These are phyloP conservation scores for Priceomyces melissophilus DNA, from an alignment of 805 yeast species.

Conservation along the genomic window DNA sequence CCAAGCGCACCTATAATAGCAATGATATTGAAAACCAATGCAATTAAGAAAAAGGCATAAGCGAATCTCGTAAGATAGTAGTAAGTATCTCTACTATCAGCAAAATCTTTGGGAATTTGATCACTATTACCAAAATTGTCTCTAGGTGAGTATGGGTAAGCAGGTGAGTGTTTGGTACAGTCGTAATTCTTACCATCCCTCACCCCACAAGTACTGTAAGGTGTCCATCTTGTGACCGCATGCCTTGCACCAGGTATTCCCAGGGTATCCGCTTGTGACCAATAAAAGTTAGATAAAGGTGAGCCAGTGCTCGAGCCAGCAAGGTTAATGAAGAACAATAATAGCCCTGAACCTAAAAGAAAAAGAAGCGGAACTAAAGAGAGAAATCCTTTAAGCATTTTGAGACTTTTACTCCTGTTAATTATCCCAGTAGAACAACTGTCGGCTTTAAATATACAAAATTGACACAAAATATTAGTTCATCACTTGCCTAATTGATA, in stretches of 20 bases:
- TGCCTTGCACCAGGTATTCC: slow-evolving; percentile 11
- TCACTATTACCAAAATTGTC: slow-evolving; percentile 19
- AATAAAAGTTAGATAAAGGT: slow-evolving; percentile 21
- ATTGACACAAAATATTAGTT: too few relatives aligned
- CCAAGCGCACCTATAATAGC: slow-evolving; percentile 33
- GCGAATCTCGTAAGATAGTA: slow-evolving; percentile 59
- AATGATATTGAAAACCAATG: slow-evolving; percentile 56
- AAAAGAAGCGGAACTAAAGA: slow-evolving; percentile 22
- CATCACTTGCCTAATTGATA: too few relatives aligned
- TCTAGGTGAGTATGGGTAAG: slow-evolving; percentile 30
- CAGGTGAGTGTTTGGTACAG: slow-evolving; percentile 20
- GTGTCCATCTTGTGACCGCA: slow-evolving; percentile 24
- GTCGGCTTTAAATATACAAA: too few relatives aligned
- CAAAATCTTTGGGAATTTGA: slow-evolving; percentile 50
- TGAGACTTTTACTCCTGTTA: neutral
- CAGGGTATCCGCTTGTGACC: slow-evolving; percentile 20
- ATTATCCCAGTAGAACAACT: neutral
- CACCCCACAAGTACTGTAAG: slow-evolving; percentile 23
- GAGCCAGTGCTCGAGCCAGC: slow-evolving; percentile 21
- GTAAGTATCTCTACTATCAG: slow-evolving; percentile 46
- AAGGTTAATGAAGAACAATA: slow-evolving; percentile 25
- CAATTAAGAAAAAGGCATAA: slow-evolving; percentile 38
- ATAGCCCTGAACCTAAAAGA: slow-evolving; percentile 18
- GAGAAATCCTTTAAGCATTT: slow-evolving; percentile 18
- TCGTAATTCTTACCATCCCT: slow-evolving; percentile 13